These are phyloP conservation scores for Clonostachys rhizophaga DNA, from an alignment of 2,329 filamentous ascomycete species.

Conservation along the genomic window DNA sequence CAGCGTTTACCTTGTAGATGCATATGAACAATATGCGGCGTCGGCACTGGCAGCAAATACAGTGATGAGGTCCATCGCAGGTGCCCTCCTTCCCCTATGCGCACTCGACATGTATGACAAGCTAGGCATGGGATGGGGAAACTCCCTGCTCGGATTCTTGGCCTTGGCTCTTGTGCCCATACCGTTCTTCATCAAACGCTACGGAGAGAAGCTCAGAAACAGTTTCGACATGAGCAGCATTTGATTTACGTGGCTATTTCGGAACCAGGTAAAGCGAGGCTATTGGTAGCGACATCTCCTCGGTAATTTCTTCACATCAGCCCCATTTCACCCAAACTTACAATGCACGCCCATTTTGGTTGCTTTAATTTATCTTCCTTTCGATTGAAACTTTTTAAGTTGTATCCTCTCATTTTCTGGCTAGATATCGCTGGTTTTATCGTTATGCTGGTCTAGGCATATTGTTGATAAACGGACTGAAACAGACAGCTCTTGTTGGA, in stretches of 20 bases:
- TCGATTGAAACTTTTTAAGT: too few species aligned
- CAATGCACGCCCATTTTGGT: too few species aligned
- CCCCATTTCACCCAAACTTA: constrained; percentile 5
- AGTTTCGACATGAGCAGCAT: neutral
- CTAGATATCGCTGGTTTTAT: too few species aligned
- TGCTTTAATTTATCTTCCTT: too few species aligned
- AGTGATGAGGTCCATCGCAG: constrained; percentile 49
- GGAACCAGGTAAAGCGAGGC: constrained; percentile 4
- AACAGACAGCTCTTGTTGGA: too few species aligned
- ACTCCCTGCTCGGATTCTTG: constrained; percentile 31
- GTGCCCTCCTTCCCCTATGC: constrained; percentile 53
- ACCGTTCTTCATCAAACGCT: constrained; percentile 28
- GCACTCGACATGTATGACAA: constrained; percentile 30
- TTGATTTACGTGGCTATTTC: neutral
- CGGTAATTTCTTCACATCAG: constrained; percentile 6
- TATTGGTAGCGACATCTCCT: constrained; percentile 7
- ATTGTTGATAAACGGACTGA: too few species aligned
- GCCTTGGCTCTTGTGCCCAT: constrained; percentile 29
- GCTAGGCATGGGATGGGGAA: constrained; percentile 39
- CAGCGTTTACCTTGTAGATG: constrained; percentile 56
- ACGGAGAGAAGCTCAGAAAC: constrained; percentile 28
- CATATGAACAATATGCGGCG: constrained; percentile 29
- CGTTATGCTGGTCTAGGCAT: too few species aligned
- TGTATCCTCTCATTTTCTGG: too few species aligned
- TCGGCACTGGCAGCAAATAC: constrained; percentile 51